Percentiles rank a stretch among this genome's conserved stretches.
phyloP scores from a whole-genome alignment of 805 yeast genomes.

The Dipodascus geniculatus region DNA sequence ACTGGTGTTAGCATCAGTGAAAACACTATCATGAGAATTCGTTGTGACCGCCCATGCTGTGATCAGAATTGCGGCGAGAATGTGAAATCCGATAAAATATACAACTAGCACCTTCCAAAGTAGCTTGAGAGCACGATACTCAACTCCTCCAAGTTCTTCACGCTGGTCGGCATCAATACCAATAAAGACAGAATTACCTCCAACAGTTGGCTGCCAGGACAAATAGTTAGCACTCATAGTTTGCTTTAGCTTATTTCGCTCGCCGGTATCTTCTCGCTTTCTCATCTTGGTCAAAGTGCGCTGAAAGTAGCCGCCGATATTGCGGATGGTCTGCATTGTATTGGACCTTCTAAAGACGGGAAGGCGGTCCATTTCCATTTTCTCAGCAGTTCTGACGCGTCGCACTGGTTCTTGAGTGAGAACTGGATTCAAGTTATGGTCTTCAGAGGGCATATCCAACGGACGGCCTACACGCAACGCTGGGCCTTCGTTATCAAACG shows the following conservation, averaged over 20 bases:
- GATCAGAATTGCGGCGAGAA: constrained; percentile 39
- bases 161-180: constrained; percentile 72
- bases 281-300: background rate
- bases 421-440: constrained; percentile 5
- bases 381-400: background rate
- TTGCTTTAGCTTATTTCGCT: constrained; percentile 1
- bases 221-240: constrained; percentile 39
- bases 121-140: constrained; percentile 77
- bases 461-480: constrained; percentile 73
- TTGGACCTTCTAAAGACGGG: background rate
- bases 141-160: constrained; percentile 95
- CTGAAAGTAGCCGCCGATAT: background rate
- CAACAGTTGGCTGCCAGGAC: constrained; percentile 86
- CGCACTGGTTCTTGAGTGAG: constrained; percentile 2
- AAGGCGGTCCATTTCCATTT: background rate
- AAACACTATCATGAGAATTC: constrained; percentile 24
- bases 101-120: constrained; percentile 49
- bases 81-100: constrained; percentile 70
- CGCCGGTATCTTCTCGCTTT: background rate
- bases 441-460: constrained; percentile 43
- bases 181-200: constrained; percentile 86
- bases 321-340: background rate
- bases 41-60: constrained; percentile 35
- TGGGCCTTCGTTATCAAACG: constrained; percentile 49
- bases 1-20: constrained; percentile 42